phyloP scores from a whole-genome alignment of 139 green algal species.

The Tetratostichococcus sp. region DNA sequence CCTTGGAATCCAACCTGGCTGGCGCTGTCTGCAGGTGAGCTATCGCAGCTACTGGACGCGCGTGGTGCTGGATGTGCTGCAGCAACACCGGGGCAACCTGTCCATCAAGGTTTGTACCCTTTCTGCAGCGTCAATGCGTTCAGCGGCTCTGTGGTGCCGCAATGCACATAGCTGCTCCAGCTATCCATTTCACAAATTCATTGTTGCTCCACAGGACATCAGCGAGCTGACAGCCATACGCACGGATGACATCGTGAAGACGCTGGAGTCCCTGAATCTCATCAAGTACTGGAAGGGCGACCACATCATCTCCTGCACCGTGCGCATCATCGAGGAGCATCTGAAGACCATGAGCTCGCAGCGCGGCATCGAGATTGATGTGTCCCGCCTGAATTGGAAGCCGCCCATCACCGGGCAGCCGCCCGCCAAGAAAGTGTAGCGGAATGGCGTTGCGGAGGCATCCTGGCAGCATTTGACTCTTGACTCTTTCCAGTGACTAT shows the following conservation, averaged over 20 bases:
- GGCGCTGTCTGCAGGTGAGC: conserved; percentile 63
- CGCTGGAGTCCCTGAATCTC: conserved; percentile 78
- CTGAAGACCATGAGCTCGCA: conserved; percentile 17
- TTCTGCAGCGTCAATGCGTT: too few relatives aligned
- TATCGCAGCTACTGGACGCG: conserved; percentile 97
- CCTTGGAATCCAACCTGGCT: too few relatives aligned
- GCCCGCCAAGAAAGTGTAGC: neutral
- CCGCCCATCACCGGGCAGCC: conserved; percentile 13
- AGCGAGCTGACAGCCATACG: conserved; percentile 86
- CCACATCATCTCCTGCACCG: conserved; percentile 58
- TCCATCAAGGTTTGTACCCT: too few relatives aligned
- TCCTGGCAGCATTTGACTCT: neutral
- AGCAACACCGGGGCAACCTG: conserved; percentile 61
- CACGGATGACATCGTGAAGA: conserved; percentile 91
- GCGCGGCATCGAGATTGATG: conserved; percentile 45
- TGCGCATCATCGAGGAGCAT: conserved; percentile 57
- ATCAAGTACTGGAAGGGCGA: conserved; percentile 80
- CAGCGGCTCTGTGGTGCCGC: too few relatives aligned
- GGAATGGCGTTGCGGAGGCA: neutral
- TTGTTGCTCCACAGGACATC: too few relatives aligned
- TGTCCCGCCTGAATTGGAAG: conserved; percentile 45
- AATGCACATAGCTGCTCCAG: too few relatives aligned
- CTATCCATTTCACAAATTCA: too few relatives aligned
- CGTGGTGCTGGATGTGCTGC: conserved; percentile 74
- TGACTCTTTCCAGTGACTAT: too few relatives aligned